Evolutionary conservation across 164 flowering plant species (phyloP), one percentile per base, ranked within the genome.

Genomic region (Magnolia officinalis): DNA sequence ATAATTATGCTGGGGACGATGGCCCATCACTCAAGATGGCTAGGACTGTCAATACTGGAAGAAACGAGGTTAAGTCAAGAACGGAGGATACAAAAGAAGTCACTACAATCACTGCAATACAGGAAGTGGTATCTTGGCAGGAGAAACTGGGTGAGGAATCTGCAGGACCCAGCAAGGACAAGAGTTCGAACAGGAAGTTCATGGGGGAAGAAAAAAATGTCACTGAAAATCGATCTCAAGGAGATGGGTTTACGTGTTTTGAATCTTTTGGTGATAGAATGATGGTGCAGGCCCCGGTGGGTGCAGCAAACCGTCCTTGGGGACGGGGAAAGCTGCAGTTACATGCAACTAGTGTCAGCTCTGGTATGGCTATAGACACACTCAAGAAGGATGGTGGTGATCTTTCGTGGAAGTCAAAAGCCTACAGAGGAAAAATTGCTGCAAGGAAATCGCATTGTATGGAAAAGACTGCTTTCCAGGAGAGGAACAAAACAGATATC

Each of bases 241-340:
- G 55, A n/a, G 74, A 70, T 64, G 70, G 77, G 29, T n/a, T 26
- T 71, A 16, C 51, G 31, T 63, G 20, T 72, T 52, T 55, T 55
- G 79, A 74, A 24, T 29, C 23, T 71, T 21, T 11, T 14, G 64
- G 45, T 20, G 81, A 79, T 2, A 81, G 77, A 78, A 71, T 75
- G 71, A 69, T 85, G 63, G 92, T 86, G 78, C 85, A 71, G 70
- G 89, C 82, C 71, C 71, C 86, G 72, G 84, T 84, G 89, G 90
- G 90, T 85, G 82, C 83, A 70, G 67, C 81, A 72, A 74, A 80
- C 71, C 84, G 85, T 82, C 89, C 91, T 6, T 83, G 86, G 91
- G 81, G 73, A 64, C 81, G 82, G 75, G 86, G 78, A 4, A 85
- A 83, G 70, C 50, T 20, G 55, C 55, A 78, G 71, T 78, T 74